Evolutionary conservation across 257 asterid species (phyloP).

Genomic region (Galeopsis tetrahit): DNA sequence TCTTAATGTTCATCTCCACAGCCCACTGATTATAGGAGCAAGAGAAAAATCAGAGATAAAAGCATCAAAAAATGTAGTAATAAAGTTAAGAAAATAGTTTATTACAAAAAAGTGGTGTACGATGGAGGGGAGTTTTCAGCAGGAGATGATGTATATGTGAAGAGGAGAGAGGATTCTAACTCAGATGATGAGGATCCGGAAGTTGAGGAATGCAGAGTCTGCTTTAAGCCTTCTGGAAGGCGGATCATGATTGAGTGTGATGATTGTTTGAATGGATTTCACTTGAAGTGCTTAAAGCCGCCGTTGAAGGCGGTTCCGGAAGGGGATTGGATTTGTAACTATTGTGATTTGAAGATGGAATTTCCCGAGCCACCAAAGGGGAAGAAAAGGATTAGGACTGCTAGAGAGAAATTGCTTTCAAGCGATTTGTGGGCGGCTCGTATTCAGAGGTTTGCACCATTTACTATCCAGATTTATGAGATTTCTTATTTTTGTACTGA

Average conservation of each 20-base stretch:
- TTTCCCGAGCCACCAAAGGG: slow-evolving; percentile 69
- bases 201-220: slow-evolving; percentile 83
- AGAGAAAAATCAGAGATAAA: slow-evolving; percentile 46
- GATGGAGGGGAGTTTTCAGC: slow-evolving; percentile 77
- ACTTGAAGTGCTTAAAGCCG: slow-evolving; percentile 81
- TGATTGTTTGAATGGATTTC: slow-evolving; percentile 94
- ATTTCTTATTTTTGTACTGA: background rate
- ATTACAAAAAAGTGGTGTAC: slow-evolving; percentile 67
- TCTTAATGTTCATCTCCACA: slow-evolving; percentile 46
- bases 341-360: slow-evolving; percentile 54
- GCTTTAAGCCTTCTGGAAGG: slow-evolving; percentile 74
- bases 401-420: slow-evolving; percentile 82
- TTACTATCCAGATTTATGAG: background rate
- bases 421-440: slow-evolving; percentile 89
- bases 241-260: slow-evolving; percentile 86
- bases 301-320: slow-evolving; percentile 81
- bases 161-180: slow-evolving; percentile 69
- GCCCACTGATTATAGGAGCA: slow-evolving; percentile 53
- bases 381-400: slow-evolving; percentile 78
- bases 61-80: no score
- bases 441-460: slow-evolving; percentile 65
- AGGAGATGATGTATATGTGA: slow-evolving; percentile 81
- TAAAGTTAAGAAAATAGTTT: slow-evolving; percentile 52
- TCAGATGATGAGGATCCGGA: slow-evolving; percentile 77
- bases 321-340: slow-evolving; percentile 87